Base-by-base conservation (phyloP, 495 filamentous ascomycete species). In the Tetracladium setigerum region DNA sequence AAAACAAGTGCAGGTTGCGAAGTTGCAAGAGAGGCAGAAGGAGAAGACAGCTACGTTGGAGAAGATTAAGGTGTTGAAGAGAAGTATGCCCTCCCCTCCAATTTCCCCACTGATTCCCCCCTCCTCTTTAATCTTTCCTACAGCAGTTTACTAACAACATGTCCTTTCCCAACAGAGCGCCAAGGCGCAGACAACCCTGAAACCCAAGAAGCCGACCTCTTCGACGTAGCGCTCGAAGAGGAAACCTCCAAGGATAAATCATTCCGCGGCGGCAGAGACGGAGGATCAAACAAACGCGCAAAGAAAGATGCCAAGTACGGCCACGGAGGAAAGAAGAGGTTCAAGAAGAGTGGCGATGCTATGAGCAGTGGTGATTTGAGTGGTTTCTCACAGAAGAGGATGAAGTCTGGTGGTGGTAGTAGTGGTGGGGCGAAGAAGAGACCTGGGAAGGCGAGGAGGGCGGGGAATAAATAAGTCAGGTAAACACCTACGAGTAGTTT, bases 1-100 rank as follows among this genome's bases (percentile, higher is more conserved):
- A 53, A 98, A 98, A 72, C 87, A 95, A 70, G 92, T 97, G 50
- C 92, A 98, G 74, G 81, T 95, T 53, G 89, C 88, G 51, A 96
- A 95, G 76, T 63, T 91, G 69, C 90, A 95, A 67, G 91, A 97
- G 74, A 68, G 92, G 19, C 79, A 81, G 39, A 95, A 89, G 76
- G 83, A 81, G 65, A 95, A 95, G 82, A 81, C 80, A 58, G 84
- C 92, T 54, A 87, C 84, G 12, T 64, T 97, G 57, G 92, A 95
- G 53, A 96, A 94, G 79, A 94, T 98, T 59, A 86, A 87, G 66
- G 67, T 77, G 17, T 64, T 98, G 61, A 98, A 98, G 79, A 78
- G 87, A 69, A 98, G 92, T 96, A 78, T 36, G 83, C 44, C 38
- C 39, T 19, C 39, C 18, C 14, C 12, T 54, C 60, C 41, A 41